Base-by-base conservation (phyloP, 176 grass and related monocot genomes). In the Zea luxurians region DNA sequence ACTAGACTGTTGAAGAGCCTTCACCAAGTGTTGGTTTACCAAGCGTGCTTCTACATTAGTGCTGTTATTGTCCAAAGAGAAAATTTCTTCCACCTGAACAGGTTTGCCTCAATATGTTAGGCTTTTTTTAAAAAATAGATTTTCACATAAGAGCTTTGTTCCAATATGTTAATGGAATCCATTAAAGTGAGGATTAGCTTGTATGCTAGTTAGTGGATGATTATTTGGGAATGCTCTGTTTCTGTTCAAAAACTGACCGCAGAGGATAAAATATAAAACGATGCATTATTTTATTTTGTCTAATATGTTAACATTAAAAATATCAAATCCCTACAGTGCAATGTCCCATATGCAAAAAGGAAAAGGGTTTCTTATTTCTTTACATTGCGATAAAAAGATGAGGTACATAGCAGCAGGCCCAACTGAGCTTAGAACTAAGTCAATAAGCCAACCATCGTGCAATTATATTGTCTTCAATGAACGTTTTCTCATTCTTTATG, bases 11-110 rank as follows among this genome's bases (percentile, higher is more conserved):
- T 69, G 40, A 41, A 94, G 88, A 17, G 85, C 83, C 75, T 69
- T 72, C 43, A 75, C 64, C 50, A 94, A 76, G 69, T 89, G 92
- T 46, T 87, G 78, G 58, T 94, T 98, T 76, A 98, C 82, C 57
- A 87, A 43, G 6, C 83, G 89, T 5, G 61, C 82, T 82, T 98
- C 96, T 21, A 61, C 50, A 52, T 94, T 94, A 16, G 92, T 92
- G 53, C 85, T 71, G 3, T 98, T 97, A 10, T 81, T 90, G 55
- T 94, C 83, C 68, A 87, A n/a, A 8, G 83, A 86, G 70, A 97
- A 97, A 47, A 94, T 65, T 44, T 92, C 87, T 55, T 89, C 87
- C 0, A 92, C 85, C 91, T 97, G 68, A 66, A 92, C 2, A 17
- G 80, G 20, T 49, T 84, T 41, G 40, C 1, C 43, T 40, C 65